Base-by-base conservation (phyloP, 257 asterid genomes). In the Petunia secreta region DNA sequence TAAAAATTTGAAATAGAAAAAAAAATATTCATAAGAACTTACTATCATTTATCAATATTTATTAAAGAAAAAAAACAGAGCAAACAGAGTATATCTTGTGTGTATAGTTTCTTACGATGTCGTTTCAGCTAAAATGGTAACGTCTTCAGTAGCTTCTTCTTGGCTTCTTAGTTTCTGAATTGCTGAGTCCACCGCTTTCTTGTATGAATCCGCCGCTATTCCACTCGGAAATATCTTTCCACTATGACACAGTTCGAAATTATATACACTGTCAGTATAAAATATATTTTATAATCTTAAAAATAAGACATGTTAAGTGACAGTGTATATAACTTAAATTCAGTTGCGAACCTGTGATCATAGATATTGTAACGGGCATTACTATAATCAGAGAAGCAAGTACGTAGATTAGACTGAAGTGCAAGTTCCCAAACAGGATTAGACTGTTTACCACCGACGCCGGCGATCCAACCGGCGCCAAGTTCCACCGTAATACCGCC, bases 381-480 rank as follows among this genome's bases (percentile, higher is more conserved):
- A 83, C 93, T 91, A 84, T 94, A 94, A 78, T 94, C 97, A 2
- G 98, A 93, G 85, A 91, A 91, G 86, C 95, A 94, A 39, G 98
- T 93, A n/a, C 96, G 92, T 80, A 94, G 97, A 46, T 90, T 88
- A 10, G 89, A 87, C 75, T 87, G 88, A 4, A 89, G 81, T 1
- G 98, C 92, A 36, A 95, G 91, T 66, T 95, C 98, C 98, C 98
- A 95, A 3, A 95, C 93, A 0, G 98, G 98, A 58, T 95, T 95
- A 4, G 92, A 60, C 75, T 86, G 87, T 79, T 89, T 78, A 1
- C 98, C 98, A 36, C 98, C 98, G 82, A 95, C 98, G 4, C 98
- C 98, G 82, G 98, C 93, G 79, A 95, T 88, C 98, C 98, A 95
- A 13, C 98, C 98, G 78, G 98, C 98, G 48, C 98, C 98, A 79